Conservation (phyloP, 108 stramenopile species). For the Mayamaea pseudoterrestris region DNA sequence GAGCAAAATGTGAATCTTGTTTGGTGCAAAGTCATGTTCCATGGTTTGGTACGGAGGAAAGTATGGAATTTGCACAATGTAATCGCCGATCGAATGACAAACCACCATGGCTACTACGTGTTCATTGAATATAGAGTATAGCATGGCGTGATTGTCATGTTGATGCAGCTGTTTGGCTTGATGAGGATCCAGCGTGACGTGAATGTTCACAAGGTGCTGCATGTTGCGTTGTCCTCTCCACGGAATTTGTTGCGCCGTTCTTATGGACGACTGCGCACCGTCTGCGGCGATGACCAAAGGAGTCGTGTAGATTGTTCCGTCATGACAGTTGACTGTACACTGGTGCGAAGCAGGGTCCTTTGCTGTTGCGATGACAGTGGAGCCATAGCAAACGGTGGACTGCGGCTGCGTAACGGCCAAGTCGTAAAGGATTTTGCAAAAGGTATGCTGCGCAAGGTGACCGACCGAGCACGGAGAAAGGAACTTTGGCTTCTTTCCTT, state of each 20-base stretch:
- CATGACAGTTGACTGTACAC: not conserved
- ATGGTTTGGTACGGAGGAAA: conserved; percentile 85
- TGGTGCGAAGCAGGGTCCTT: not conserved
- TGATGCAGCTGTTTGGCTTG: conserved; percentile 8
- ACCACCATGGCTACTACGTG: conserved; percentile 83
- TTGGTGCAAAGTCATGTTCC: conserved; percentile 38
- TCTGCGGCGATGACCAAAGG: conserved; percentile 52
- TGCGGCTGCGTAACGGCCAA: not conserved
- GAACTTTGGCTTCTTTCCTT: too few relatives aligned
- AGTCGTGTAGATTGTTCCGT: not conserved
- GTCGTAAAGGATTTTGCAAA: conserved; percentile 32
- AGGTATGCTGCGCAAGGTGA: conserved; percentile 46
- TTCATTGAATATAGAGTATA: conserved; percentile 85
- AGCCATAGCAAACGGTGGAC: conserved; percentile 1
- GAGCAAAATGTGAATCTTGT: conserved; percentile 37
- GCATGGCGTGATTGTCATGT: conserved; percentile 63
- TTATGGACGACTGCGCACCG: conserved; percentile 61
- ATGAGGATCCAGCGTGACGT: conserved; percentile 27
- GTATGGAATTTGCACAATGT: conserved; percentile 88
- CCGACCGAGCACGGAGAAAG: conserved; percentile 37
- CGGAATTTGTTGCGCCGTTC: conserved; percentile 26
- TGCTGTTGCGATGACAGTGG: not conserved
- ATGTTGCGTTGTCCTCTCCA: conserved; percentile 39
- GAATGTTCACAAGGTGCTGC: conserved; percentile 83
- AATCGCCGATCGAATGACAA: conserved; percentile 80